Base-by-base conservation (phyloP, 306 rosid genomes). In the Luffa acutangula region DNA sequence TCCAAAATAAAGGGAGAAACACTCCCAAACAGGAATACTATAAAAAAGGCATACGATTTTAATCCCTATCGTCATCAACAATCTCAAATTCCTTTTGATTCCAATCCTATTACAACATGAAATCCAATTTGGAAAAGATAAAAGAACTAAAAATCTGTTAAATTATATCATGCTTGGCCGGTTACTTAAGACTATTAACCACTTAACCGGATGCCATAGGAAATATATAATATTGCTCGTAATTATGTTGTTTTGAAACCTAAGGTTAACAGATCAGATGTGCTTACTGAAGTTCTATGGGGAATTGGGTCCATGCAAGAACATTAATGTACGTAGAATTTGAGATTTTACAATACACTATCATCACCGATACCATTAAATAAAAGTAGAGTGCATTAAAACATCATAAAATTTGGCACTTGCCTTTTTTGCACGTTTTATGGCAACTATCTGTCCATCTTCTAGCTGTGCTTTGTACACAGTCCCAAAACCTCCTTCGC, bases 401-500 rank as follows among this genome's bases (percentile, higher is more conserved):
- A 63, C 37, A 80, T 57, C 58, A 77, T 36, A 34, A n/a, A 25
- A 48, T 56, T 21, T 59, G 71, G 58, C 42, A 69, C 82, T 86
- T 85, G 91, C 99, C 92, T 86, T 91, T 84, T 87, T 96, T 43
- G 97, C 97, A 36, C 98, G 98, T 82, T 93, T 93, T 64, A 96
- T 84, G 33, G 98, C 97, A 84, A 96, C 99, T 39, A 87, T 73
- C 54, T 81, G 78, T 54, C 98, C 97, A 76, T 83, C 88, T 57
- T 90, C 98, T n/a, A 96, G 86, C 73, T 69, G 88, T 43, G 97
- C 99, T 82, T 75, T 91, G 91, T 96, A 96, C 62, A 96, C 99
- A 78, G 97, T 89, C 84, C 99, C 99, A 82, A 96, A 96, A 57
- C 97, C 97, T 39, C 99, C 98, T 86, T 89, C 97, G 21, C 99